These are phyloP conservation scores for Eucalyptus cloeziana DNA, from an alignment of 345 rosid species.

Conservation along the genomic window DNA sequence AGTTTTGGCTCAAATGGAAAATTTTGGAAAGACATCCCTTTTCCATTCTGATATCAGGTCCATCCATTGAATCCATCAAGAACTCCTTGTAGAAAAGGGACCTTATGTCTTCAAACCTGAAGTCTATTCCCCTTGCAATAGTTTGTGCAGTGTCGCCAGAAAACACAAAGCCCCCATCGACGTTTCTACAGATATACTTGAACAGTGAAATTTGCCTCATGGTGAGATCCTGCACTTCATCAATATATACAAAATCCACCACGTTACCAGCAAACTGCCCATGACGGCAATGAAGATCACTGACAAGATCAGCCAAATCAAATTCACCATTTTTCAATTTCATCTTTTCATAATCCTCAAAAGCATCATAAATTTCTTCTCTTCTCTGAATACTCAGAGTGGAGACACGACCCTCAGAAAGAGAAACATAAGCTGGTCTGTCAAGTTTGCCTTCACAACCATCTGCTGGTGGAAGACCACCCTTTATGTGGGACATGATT, in stretches of 20 bases:
- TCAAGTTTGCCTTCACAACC: conserved; percentile 13
- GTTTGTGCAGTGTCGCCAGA: conserved; percentile 45
- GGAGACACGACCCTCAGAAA: conserved; percentile 22
- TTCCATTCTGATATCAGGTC: not conserved
- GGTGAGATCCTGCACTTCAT: conserved; percentile 59
- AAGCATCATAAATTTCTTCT: conserved; percentile 20
- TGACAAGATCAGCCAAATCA: conserved; percentile 47
- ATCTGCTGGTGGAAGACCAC: conserved; percentile 12
- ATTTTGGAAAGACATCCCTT: conserved; percentile 15
- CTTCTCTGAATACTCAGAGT: conserved; percentile 10
- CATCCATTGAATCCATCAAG: not conserved
- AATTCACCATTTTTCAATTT: conserved; percentile 26
- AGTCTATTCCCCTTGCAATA: conserved; percentile 35
- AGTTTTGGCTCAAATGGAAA: conserved; percentile 35
- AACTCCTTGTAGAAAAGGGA: conserved; percentile 29
- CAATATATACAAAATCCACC: conserved; percentile 43
- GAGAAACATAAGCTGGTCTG: conserved; percentile 13
- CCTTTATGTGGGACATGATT: conserved; percentile 47
- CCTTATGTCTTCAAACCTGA: conserved; percentile 38
- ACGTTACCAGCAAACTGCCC: conserved; percentile 9
- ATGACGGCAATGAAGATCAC: conserved; percentile 27
- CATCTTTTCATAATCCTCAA: conserved; percentile 31
- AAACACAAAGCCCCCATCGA: conserved; percentile 36
- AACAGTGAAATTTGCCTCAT: conserved; percentile 46
- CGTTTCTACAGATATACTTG: conserved; percentile 25